Evolutionary conservation across 768 basidiomycete species (phyloP), one percentile per base, ranked within the genome.

Genomic region (Cystobasidiopsis lactophilus): DNA sequence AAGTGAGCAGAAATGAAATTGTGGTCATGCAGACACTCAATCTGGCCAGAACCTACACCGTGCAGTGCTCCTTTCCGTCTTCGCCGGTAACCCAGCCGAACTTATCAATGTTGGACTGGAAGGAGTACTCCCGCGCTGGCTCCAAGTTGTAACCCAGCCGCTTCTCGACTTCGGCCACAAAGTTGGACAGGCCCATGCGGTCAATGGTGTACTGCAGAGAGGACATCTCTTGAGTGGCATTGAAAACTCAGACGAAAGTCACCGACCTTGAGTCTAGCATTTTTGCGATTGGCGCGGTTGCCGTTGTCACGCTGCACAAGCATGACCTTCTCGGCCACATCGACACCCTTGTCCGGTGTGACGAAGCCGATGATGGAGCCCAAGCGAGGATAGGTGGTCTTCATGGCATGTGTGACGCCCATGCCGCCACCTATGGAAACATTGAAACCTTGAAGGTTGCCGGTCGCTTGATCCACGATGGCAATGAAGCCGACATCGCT

Each of bases 381-480:
- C 41, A 79, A 67, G 50, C 93, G 80, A 43, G 93, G 93, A 66
- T 96, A 96, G 0, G 93, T 98, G 72, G 93, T 89, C 73, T 95
- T 96, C 74, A 85, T 91, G 31, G 86, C 86, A 61, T 96, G 91
- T 1, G 93, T 96, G 40, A 95, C 93, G 67, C 93, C 93, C 93
- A 98, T 98, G 46, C 93, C 93, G 60, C 93, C 93, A 52, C 93
- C 93, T 40, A 85, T 72, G 16, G 79, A 68, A 50, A 98, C 88
- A 64, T 98, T 93, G 75, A 93, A 98, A 40, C 93, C 93, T 50
- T 74, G 73, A 19, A 98, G 70, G 57, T 81, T 73, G 48, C 85
- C 84, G 23, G 77, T 66, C 53, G 75, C 69, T 23, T 47, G 52
- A 58, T 78, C 75, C 27, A 84, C 75, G 59, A 96, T 85, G 35